These are phyloP conservation scores for Cryphonectria parasitica DNA, from an alignment of 2,329 filamentous ascomycete species.

Conservation along the genomic window DNA sequence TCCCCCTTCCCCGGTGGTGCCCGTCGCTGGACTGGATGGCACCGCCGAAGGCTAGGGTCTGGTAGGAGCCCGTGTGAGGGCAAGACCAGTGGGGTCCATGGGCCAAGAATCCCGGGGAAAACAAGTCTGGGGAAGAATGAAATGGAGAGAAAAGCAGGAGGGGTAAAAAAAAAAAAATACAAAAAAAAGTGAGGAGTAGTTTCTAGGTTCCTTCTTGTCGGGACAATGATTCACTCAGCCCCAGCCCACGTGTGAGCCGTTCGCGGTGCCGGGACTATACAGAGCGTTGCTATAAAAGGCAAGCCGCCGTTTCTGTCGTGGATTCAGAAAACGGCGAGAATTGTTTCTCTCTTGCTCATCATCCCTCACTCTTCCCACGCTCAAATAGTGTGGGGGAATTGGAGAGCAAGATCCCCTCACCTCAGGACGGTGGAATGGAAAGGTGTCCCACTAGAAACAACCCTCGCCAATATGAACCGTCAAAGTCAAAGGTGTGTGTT, in stretches of 20 bases:
- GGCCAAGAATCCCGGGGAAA: not conserved
- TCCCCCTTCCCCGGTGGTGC: not conserved
- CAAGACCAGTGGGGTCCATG: not conserved
- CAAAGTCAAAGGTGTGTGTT: not conserved
- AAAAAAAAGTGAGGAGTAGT: not conserved
- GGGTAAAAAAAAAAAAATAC: too few species aligned
- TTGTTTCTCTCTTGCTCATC: not conserved
- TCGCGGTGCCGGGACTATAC: not conserved
- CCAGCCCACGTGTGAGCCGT: constrained; percentile 8
- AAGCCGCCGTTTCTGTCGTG: constrained; percentile 2
- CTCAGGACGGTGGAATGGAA: not conserved
- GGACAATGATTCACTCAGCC: not conserved
- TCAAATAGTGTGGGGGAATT: not conserved
- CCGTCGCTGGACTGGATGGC: not conserved
- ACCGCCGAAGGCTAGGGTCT: not conserved
- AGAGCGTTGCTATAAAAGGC: constrained; percentile 8
- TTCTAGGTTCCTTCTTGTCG: not conserved
- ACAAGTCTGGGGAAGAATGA: not conserved
- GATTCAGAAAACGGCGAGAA: not conserved
- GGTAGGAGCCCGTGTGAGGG: not conserved
- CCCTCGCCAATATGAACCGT: not conserved
- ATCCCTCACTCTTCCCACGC: not conserved
- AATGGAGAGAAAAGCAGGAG: not conserved
- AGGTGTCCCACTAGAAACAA: not conserved
- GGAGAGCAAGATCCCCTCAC: not conserved